These are phyloP conservation scores for Halophytophthora polymorphica DNA, from an alignment of 352 stramenopile species.

Conservation along the genomic window DNA sequence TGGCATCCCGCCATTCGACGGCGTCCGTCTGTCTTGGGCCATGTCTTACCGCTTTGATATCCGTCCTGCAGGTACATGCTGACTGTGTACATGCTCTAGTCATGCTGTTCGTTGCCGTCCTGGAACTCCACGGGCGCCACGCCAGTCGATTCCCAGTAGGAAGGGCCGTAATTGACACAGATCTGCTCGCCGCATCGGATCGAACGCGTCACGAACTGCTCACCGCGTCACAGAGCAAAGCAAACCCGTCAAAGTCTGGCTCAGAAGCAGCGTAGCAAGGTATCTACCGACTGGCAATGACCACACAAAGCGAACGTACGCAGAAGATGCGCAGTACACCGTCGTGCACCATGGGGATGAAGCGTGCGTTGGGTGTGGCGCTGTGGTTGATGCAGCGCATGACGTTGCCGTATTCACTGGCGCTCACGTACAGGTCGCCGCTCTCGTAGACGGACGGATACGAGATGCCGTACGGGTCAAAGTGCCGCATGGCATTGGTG, in stretches of 20 bases:
- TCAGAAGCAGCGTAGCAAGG: not conserved
- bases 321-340: slow-evolving; percentile 78
- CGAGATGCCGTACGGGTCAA: slow-evolving; percentile 67
- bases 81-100: too few species aligned
- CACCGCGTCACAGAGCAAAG: slow-evolving; percentile 5
- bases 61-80: too few species aligned
- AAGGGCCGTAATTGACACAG: slow-evolving; percentile 67
- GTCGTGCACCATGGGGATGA: slow-evolving; percentile 59
- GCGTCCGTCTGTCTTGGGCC: too few species aligned
- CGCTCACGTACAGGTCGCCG: slow-evolving; percentile 65
- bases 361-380: slow-evolving; percentile 49
- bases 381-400: slow-evolving; percentile 84
- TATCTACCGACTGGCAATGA: not conserved
- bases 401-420: slow-evolving; percentile 67
- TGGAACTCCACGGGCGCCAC: slow-evolving; percentile 45
- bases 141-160: slow-evolving; percentile 70
- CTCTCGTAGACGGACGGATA: slow-evolving; percentile 71
- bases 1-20: too few species aligned
- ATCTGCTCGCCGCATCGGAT: slow-evolving; percentile 58
- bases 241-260: not conserved
- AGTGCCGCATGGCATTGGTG: slow-evolving; percentile 29
- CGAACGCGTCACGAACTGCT: slow-evolving; percentile 49
- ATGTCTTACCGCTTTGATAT: too few species aligned
- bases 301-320: slow-evolving; percentile 32
- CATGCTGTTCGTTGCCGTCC: slow-evolving; percentile 14